Evolutionary conservation across 495 filamentous ascomycete genomes (phyloP).

Genomic region (Astrothelium macrocarpum): DNA sequence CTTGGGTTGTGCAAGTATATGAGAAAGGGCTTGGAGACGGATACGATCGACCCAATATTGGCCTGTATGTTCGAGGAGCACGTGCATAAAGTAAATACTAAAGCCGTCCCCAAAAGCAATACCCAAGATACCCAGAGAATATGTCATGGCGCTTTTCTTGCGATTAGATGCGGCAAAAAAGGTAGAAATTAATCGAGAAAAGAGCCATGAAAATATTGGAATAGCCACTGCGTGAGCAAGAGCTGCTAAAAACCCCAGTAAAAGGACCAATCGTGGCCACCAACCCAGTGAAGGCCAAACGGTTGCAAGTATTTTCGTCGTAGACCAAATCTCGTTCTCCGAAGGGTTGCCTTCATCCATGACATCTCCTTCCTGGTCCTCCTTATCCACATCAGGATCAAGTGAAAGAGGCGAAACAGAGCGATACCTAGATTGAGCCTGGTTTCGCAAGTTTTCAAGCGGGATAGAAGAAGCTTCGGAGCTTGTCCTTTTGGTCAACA

Average conservation of each 20-base stretch:
- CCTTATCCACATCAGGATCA: constrained; percentile 13
- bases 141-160: constrained; percentile 44
- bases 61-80: constrained; percentile 58
- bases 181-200: constrained; percentile 61
- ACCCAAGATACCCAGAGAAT: constrained; percentile 59
- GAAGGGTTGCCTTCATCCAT: not conserved
- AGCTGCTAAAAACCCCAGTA: constrained; percentile 52
- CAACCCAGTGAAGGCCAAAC: constrained; percentile 57
- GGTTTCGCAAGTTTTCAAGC: not conserved
- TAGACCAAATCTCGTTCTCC: constrained; percentile 14
- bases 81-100: constrained; percentile 56
- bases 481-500: not conserved
- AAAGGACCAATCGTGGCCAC: constrained; percentile 44
- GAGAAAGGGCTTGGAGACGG: constrained; percentile 56
- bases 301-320: constrained; percentile 57
- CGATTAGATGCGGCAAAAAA: constrained; percentile 48
- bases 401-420: constrained; percentile 2
- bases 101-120: constrained; percentile 58
- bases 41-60: constrained; percentile 73
- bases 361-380: constrained; percentile 10
- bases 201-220: constrained; percentile 67
- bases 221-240: constrained; percentile 58
- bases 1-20: constrained; percentile 68
- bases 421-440: not conserved
- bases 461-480: not conserved